Evolutionary conservation across 352 stramenopile species (phyloP), one percentile per base, ranked within the genome.

Genomic region (Phytopythium delawarense): DNA sequence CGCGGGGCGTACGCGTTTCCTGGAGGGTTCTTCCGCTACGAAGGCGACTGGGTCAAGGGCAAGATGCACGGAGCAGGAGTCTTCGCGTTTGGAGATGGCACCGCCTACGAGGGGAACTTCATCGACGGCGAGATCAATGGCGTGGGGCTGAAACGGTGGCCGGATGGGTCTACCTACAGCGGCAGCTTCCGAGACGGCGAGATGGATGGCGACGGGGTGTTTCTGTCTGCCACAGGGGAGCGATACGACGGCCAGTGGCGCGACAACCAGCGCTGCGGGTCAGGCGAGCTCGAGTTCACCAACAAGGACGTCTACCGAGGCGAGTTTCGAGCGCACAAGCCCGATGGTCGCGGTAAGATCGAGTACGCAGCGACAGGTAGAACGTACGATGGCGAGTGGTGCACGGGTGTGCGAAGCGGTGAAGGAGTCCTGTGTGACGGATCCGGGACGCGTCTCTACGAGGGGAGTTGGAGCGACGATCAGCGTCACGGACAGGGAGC

Each of bases 91-190:
- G 51, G 57, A 6, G 70, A 77, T 34, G 72, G 67, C 2, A 61
- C 58, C 7, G 61, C 48, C 4, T 88, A 88, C 59, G 75, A 88
- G 64, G 77, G 81, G 13, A 68, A 76, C 4, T 91, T 91, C 49
- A n/a, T 57, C 1, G 50, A 78, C 46, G 79, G 77, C 30, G 81
- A 91, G 58, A 91, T 91, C n/a, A 70, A 85, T 7, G 81, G 81
- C 32, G 57, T 76, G 18, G 79, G 81, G 0, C 53, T 91, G 15
- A 75, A 79, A 16, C 63, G 71, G 15, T 91, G 79, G 79, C 59
- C 77, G 1, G 66, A 88, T 37, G 79, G 81, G 7, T 72, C 74
- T 15, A 84, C 79, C 21, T 91, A 88, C 62, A 87, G 66, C 37
- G 81, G 81, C 8, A 71, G 80, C 28, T 88, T 90, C 57, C 63